Evolutionary conservation across 768 basidiomycete genomes (phyloP), one percentile per base, ranked within the genome.

Genomic region (Clitopilus passeckerianus): DNA sequence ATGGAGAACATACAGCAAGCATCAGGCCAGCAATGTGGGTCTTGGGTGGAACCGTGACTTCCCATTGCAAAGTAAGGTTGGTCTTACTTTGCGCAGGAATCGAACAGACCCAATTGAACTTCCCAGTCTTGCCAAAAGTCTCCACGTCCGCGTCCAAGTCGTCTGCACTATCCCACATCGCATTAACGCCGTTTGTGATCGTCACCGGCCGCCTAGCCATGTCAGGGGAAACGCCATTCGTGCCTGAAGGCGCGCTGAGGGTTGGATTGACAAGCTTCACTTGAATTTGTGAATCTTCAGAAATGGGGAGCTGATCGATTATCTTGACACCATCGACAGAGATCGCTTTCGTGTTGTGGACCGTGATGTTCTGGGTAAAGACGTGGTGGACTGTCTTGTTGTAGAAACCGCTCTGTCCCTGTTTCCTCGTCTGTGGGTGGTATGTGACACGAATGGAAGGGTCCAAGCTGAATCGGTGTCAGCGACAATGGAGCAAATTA

Each of bases 161-260:
- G 30, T 68, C 70, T 6, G 70, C 64, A 12, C 66, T 68, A 54
- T 75, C 66, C 74, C 74, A 75, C 41, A 68, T 65, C 3, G 73
- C 74, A 12, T 63, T 56, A 0, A 75, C 66, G 6, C 67, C 69
- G 0, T 66, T 61, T 15, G 60, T 54, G 8, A 71, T 67, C 20
- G 63, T 65, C 44, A 71, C 64, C 7, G 61, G 56, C 7, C 64
- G 57, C 3, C 57, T 55, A 6, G 54, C 9, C 14, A 55, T 16
- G 16, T 55, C 33, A 18, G 24, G 10, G 1, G 9, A 12, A 6
- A 22, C 34, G 14, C 22, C 27, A 5, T 46, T 53, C 20, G n/a
- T 20, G 9, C 1, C 43, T 7, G 18, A 10, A 18, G 53, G 35
- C 23, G n/a, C 34, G 6, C 33, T 54, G 16, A 59, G 58, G 37